Conservation (phyloP, 768 basidiomycete species). For the Mycena chlorophos region DNA sequence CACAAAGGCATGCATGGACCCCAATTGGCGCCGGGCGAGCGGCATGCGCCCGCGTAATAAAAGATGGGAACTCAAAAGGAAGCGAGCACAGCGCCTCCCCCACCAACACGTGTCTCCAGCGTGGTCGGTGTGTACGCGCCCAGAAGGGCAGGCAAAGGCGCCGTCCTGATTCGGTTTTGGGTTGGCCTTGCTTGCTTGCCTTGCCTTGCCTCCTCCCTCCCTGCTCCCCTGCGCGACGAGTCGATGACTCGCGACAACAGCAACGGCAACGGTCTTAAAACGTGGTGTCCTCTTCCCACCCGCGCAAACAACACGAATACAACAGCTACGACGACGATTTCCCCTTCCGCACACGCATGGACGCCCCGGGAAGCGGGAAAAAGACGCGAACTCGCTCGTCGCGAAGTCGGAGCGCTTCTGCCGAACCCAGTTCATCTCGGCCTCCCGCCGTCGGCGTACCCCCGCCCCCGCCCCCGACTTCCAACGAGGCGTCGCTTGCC, state of each 20-base stretch:
- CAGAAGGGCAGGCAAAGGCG: neutral
- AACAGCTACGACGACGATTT: neutral
- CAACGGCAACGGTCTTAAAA: too few relatives aligned
- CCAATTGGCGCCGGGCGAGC: too few relatives aligned
- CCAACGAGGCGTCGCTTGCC: conserved; percentile 9
- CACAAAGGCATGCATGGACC: too few relatives aligned
- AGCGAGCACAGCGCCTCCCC: neutral
- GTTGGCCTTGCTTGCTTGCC: too few relatives aligned
- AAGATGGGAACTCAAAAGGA: neutral
- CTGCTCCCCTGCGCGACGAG: too few relatives aligned
- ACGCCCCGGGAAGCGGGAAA: neutral
- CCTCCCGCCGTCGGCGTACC: neutral
- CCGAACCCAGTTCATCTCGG: neutral
- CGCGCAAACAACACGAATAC: too few relatives aligned
- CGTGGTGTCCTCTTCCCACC: too few relatives aligned
- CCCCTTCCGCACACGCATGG: neutral
- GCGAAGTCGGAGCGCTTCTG: neutral
- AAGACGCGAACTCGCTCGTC: too few relatives aligned
- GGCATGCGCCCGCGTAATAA: too few relatives aligned
- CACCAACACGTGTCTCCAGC: neutral
- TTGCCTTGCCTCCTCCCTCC: too few relatives aligned
- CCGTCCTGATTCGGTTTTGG: too few relatives aligned
- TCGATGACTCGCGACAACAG: too few relatives aligned
- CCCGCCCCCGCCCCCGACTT: neutral
- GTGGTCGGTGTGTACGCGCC: neutral